Conservation (phyloP, 805 yeast genomes). For the Zygotorulaspora chibaensis region DNA sequence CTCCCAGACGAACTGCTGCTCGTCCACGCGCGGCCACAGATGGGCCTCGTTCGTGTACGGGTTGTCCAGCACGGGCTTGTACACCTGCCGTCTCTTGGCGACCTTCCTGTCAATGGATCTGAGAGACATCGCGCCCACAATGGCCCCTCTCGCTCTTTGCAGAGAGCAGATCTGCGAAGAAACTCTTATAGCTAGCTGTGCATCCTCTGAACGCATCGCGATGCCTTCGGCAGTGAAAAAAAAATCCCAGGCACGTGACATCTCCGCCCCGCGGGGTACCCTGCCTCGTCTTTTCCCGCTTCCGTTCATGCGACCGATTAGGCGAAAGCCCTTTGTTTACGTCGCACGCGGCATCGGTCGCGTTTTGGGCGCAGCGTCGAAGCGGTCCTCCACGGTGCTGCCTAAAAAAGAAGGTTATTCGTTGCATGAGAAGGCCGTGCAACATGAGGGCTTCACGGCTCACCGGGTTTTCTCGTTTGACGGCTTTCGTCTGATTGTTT, state of each 20-base stretch:
- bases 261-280: too few relatives aligned
- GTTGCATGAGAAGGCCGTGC: not conserved
- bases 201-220: too few relatives aligned
- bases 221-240: too few relatives aligned
- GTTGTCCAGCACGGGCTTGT: conserved; percentile 60
- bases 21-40: conserved; percentile 39
- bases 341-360: not conserved
- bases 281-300: too few relatives aligned
- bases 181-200: too few relatives aligned
- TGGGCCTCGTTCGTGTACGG: conserved; percentile 52
- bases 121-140: conserved; percentile 33
- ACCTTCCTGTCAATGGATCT: conserved; percentile 44
- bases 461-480: not conserved
- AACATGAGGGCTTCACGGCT: not conserved
- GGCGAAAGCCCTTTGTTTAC: not conserved
- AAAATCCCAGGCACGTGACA: too few relatives aligned
- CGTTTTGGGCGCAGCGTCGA: not conserved
- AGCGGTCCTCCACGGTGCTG: not conserved
- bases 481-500: conserved; percentile 1
- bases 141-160: not conserved
- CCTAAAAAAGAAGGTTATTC: not conserved
- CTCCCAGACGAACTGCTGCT: conserved; percentile 37
- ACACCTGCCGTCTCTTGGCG: conserved; percentile 47
- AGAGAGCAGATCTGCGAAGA: too few relatives aligned
- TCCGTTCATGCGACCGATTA: too few relatives aligned